Percentiles rank a stretch among this genome's conserved stretches.
These are phyloP conservation scores for Pyrenophora tritici-repentis DNA, from an alignment of 2,329 filamentous ascomycete genomes.

Conservation along the genomic window DNA sequence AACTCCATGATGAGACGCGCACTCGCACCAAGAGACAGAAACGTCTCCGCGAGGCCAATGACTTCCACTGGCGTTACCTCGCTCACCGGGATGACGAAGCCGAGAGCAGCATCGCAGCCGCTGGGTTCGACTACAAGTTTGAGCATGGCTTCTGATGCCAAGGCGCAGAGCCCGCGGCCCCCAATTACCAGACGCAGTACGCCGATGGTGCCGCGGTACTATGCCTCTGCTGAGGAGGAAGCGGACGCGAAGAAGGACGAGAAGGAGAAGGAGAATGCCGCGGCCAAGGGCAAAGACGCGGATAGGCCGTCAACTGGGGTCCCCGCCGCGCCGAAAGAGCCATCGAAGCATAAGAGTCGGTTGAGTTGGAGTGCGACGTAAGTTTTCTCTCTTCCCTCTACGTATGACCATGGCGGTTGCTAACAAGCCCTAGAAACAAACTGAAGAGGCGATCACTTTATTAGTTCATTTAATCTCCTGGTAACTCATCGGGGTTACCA, in stretches of 20 bases:
- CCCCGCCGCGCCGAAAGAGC: neutral
- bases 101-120: too few relatives aligned
- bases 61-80: neutral
- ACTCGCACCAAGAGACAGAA: conserved; percentile 10
- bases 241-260: too few relatives aligned
- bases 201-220: neutral
- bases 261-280: too few relatives aligned
- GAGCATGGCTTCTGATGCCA: neutral
- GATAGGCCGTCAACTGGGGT: conserved; percentile 7
- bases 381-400: conserved; percentile 3
- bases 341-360: conserved; percentile 18
- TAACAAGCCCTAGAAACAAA: conserved; percentile 16
- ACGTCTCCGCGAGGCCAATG: conserved; percentile 3
- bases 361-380: conserved; percentile 30
- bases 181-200: neutral
- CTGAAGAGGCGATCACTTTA: conserved; percentile 19
- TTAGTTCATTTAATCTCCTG: neutral
- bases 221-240: neutral
- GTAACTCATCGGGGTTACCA: too few relatives aligned
- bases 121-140: too few relatives aligned
- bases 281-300: too few relatives aligned
- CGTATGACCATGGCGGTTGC: neutral
- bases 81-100: too few relatives aligned
- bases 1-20: conserved; percentile 6
- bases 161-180: neutral